These are phyloP conservation scores for Trichosporon ovoides DNA, from an alignment of 1,284 basidiomycete species.

Conservation along the genomic window DNA sequence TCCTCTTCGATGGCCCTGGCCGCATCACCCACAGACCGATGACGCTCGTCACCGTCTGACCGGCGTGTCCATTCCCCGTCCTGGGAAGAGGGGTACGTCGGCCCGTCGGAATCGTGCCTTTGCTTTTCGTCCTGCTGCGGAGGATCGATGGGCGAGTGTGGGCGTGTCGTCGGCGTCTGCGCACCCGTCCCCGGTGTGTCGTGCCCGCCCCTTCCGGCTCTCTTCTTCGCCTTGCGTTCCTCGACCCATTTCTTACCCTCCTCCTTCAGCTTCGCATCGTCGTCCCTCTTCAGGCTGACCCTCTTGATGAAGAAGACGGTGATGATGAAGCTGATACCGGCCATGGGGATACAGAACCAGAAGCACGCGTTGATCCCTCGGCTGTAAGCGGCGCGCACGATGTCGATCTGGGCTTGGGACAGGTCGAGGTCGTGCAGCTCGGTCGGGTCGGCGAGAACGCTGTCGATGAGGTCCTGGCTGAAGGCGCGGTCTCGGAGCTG, in stretches of 20 bases:
- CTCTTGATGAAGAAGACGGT: conserved; percentile 32
- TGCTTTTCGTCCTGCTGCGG: background rate
- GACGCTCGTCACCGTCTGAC: background rate
- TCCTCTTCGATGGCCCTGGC: background rate
- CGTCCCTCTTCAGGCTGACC: conserved; percentile 28
- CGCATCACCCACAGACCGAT: background rate
- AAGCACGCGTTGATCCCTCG: conserved; percentile 30
- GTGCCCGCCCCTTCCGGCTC: background rate
- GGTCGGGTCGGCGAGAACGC: conserved; percentile 29
- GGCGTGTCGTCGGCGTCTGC: background rate
- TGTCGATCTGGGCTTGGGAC: conserved; percentile 11
- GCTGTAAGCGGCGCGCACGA: conserved; percentile 25
- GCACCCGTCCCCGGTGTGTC: background rate
- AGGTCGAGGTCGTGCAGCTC: conserved; percentile 21
- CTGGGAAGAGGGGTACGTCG: background rate
- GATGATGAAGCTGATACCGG: conserved; percentile 30
- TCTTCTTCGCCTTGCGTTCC: conserved; percentile 20
- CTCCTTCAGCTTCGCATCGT: conserved; percentile 31
- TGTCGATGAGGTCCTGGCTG: background rate
- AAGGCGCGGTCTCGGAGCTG: conserved; percentile 3
- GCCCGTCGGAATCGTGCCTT: background rate
- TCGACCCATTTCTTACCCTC: conserved; percentile 28
- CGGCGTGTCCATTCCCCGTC: background rate
- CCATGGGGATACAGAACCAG: conserved; percentile 31
- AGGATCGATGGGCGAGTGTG: background rate